Evolutionary conservation across 1,284 basidiomycete genomes (phyloP).

Genomic region (Leucoagaricus sp.): DNA sequence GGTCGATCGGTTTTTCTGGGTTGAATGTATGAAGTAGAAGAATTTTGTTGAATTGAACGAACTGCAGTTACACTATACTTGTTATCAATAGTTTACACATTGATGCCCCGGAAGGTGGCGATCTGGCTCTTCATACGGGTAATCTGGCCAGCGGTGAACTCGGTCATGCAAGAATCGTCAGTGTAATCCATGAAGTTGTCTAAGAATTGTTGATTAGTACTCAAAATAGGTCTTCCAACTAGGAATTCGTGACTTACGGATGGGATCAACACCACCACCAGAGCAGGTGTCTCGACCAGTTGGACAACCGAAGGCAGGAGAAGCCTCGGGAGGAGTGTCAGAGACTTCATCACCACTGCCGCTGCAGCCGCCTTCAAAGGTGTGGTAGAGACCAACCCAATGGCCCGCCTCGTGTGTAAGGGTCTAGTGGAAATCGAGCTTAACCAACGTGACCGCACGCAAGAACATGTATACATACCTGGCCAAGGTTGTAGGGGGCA

Average conservation of each 20-base stretch:
- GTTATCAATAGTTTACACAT: background rate
- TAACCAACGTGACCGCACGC: no score
- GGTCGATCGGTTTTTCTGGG: no score
- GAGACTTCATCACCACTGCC: slow-evolving; percentile 48
- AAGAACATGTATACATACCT: slow-evolving; percentile 35
- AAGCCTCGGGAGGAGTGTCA: slow-evolving; percentile 52
- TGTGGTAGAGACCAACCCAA: slow-evolving; percentile 61
- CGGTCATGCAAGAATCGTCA: slow-evolving; percentile 46
- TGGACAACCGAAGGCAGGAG: slow-evolving; percentile 48
- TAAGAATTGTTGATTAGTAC: slow-evolving; percentile 13
- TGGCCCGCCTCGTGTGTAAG: slow-evolving; percentile 59
- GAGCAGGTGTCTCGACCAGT: slow-evolving; percentile 48
- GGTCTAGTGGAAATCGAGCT: slow-evolving; percentile 40
- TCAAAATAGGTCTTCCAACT: slow-evolving; percentile 14
- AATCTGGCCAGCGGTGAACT: slow-evolving; percentile 50
- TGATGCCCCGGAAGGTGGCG: slow-evolving; percentile 47
- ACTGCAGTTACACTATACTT: background rate
- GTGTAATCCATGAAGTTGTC: slow-evolving; percentile 50
- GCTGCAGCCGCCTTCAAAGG: slow-evolving; percentile 58
- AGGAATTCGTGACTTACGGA: slow-evolving; percentile 38
- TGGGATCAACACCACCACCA: slow-evolving; percentile 43
- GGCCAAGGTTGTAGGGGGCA: slow-evolving; percentile 48
- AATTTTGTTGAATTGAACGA: background rate
- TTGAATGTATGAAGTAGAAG: no score
- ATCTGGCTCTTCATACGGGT: slow-evolving; percentile 44